Evolutionary conservation across 2,329 filamentous ascomycete species (phyloP), one percentile per base, ranked within the genome.

Genomic region (Bisporella sp.): DNA sequence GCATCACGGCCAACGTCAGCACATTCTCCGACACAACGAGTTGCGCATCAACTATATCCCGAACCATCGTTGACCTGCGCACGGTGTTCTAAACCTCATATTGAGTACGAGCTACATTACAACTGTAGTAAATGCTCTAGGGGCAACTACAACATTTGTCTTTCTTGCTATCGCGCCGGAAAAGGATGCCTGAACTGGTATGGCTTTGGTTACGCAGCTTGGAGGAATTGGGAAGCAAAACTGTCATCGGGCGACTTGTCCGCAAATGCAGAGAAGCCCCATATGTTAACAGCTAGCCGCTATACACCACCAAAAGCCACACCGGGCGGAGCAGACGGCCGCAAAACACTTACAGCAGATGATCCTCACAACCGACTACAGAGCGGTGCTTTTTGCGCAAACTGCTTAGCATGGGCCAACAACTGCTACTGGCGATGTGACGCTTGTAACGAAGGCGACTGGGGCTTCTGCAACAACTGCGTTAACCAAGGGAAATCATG

Each of bases 391-490:
- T 96, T 96, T 66, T 97, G 92, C 65, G 81, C 85, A 37, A 77
- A 78, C 45, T 96, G 92, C 65, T 72, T 77, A 13, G 73, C 78
- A 0, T 87, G 82, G 72, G 78, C 89, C 0, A 91, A 95, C 60
- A 79, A 85, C 47, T 93, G 89, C 68, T 95, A 88, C 68, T 97
- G 91, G 92, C 84, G 87, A 55, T 97, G 92, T 66, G 81, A 86
- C 52, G 67, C 77, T 30, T 97, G 92, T 69, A 96, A 96, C 60
- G 83, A 93, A 55, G 92, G 89, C 5, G 91, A 95, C 63, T 97
- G 91, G 91, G 92, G 92, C 0, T 96, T 89, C 65, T 97, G 92
- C 69, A 89, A 91, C 60, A 72, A 77, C 53, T 97, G 92, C 58
- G 89, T 96, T 31, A 91, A 92, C 52, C 82, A 85, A 65, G 90